These are phyloP conservation scores for Cystobasidium sp. DNA, from an alignment of 1,284 basidiomycete species.

Conservation along the genomic window DNA sequence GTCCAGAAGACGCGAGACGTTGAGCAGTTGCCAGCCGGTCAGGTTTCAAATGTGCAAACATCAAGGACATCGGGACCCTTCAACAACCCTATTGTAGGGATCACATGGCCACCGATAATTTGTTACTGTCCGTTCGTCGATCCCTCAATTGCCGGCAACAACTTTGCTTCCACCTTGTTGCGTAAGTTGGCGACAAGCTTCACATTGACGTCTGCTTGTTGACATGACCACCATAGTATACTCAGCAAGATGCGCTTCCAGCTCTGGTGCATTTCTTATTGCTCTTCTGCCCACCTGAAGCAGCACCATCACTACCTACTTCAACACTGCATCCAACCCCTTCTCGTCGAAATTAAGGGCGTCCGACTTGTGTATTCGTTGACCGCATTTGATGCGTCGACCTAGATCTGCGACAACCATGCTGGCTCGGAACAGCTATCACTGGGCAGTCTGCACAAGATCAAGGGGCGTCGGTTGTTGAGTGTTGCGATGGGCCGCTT, in stretches of 20 bases:
- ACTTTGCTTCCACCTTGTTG: constrained; percentile 86
- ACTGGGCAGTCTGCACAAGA: too few species aligned
- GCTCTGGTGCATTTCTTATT: neutral
- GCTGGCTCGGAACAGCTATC: neutral
- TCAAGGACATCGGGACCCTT: too few species aligned
- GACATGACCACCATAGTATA: constrained; percentile 68
- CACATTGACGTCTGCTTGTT: constrained; percentile 82
- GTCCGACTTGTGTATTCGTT: constrained; percentile 64
- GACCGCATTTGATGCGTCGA: constrained; percentile 87
- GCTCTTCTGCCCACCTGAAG: constrained; percentile 20
- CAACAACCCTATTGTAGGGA: too few species aligned
- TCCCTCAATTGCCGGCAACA: constrained; percentile 75
- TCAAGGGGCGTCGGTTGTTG: too few species aligned
- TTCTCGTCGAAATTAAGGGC: constrained; percentile 56
- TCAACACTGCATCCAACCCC: constrained; percentile 92
- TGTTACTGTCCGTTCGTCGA: neutral
- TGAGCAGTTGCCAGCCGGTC: too few species aligned
- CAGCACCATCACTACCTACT: constrained; percentile 91
- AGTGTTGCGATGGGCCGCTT: too few species aligned
- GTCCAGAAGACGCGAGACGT: too few species aligned
- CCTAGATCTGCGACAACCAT: constrained; percentile 94
- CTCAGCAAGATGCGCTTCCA: neutral
- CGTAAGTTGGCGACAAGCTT: constrained; percentile 87
- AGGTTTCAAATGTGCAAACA: too few species aligned
- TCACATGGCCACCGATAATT: too few species aligned